Percentiles rank a stretch among this genome's conserved stretches.
Conservation (phyloP, 2,329 filamentous ascomycete species). For the Aureobasidium sp. region DNA sequence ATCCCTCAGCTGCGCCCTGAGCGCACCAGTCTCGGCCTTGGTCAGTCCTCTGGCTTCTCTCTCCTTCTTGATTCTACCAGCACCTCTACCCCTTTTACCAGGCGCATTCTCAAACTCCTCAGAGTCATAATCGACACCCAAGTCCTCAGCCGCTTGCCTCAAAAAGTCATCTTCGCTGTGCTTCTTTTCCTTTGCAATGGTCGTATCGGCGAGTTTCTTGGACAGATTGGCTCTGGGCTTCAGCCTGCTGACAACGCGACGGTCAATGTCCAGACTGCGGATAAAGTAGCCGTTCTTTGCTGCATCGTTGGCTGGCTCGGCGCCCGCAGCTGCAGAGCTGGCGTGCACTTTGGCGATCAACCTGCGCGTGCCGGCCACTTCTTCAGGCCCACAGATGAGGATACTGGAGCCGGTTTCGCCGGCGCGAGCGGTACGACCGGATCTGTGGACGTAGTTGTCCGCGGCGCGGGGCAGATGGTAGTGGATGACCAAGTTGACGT, state of each 20-base stretch:
- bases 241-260: constrained; percentile 65
- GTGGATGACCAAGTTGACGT: constrained; percentile 82
- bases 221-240: constrained; percentile 69
- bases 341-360: constrained; percentile 84
- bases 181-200: constrained; percentile 78
- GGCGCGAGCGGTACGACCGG: constrained; percentile 85
- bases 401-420: constrained; percentile 70
- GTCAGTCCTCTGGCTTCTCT: constrained; percentile 56
- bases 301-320: constrained; percentile 41
- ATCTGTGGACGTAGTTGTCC: constrained; percentile 91
- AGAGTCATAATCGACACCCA: constrained; percentile 88
- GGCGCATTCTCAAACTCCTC: constrained; percentile 63
- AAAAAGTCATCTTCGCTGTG: constrained; percentile 79
- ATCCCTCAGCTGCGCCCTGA: constrained; percentile 63
- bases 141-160: constrained; percentile 73
- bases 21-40: constrained; percentile 62
- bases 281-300: constrained; percentile 53
- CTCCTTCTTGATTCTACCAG: constrained; percentile 65
- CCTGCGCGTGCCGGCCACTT: constrained; percentile 74
- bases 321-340: constrained; percentile 32
- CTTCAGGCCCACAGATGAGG: constrained; percentile 82
- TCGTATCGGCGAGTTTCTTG: constrained; percentile 78
- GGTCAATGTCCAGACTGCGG: constrained; percentile 73
- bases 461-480: constrained; percentile 90
- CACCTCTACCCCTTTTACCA: constrained; percentile 54